phyloP scores from a whole-genome alignment of 257 asterid genomes.

The Solanum sitiens region DNA sequence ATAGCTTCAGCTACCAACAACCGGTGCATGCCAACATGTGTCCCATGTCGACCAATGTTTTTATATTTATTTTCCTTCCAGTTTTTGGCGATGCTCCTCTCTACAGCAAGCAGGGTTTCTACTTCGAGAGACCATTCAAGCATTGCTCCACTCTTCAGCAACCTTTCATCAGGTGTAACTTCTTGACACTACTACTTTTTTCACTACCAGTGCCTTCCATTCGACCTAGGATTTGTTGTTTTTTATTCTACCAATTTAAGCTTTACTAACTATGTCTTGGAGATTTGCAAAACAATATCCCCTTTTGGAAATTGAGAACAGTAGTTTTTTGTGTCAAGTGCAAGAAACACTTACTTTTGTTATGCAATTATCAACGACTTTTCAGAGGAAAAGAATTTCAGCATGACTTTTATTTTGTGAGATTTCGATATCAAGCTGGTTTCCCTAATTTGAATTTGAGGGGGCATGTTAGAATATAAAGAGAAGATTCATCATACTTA shows the following conservation, averaged over 20 bases:
- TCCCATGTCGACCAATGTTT: not conserved
- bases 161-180: not conserved
- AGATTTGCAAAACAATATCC: not conserved
- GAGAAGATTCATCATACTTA: not conserved
- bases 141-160: not conserved
- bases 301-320: not conserved
- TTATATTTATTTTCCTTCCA: not conserved
- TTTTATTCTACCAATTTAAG: not conserved
- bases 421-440: not conserved
- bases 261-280: not conserved
- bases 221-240: not conserved
- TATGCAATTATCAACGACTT: not conserved
- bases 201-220: not conserved
- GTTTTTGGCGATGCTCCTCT: not conserved
- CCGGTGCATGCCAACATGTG: not conserved
- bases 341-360: not conserved
- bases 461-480: not conserved
- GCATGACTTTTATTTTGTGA: not conserved
- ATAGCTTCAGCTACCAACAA: not conserved
- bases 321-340: not conserved
- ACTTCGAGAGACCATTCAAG: not conserved
- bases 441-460: not conserved
- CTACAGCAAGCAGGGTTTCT: not conserved
- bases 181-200: not conserved
- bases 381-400: not conserved